Base-by-base conservation (phyloP, 441 rosid genomes). In the Pelargonium exstipulatum region DNA sequence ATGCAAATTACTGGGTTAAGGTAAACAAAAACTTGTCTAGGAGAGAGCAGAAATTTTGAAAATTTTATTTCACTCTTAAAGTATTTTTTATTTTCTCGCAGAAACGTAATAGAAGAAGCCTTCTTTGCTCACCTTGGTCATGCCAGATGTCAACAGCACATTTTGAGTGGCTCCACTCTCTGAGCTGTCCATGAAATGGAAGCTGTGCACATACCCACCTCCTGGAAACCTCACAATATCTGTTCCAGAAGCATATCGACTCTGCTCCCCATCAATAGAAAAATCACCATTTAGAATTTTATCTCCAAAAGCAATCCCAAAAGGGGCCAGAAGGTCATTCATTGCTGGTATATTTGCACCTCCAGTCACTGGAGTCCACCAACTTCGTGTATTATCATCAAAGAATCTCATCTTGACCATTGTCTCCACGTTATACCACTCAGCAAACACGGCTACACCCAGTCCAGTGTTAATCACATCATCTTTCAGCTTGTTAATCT, bases 301-400 rank as follows among this genome's bases (percentile, higher is more conserved):
- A 76, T 90, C 96, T 55, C 99, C 99, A 79, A 95, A 95, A 60
- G 99, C 98, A 67, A 95, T 90, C 70, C 97, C 97, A 77, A 95
- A 95, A n/a, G 99, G 87, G 14, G 96, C 88, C 81, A 95, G 83
- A 71, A 95, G 97, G 78, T 88, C 90, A 81, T 95, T 95, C 71
- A 95, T 71, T 58, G 97, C 99, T 0, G 99, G 99, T 69, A 95
- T 75, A 82, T 95, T 95, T 63, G 99, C 95, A 68, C 99, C 99
- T 76, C 99, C 99, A 48, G 99, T 95, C 73, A 92, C 87, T 58
- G 99, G 99, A 70, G 98, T 95, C 99, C 99, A 95, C 99, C 97
- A 90, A 75, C 99, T 95, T 62, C 98, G 80, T 0, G 99, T 92
- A 80, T 95, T 92, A 77, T 95, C 99, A 76, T 95, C 99, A 2